Percentiles rank a stretch among this genome's conserved stretches.
Conservation (phyloP, 1,284 basidiomycete species). For the Leccinum discolor region DNA sequence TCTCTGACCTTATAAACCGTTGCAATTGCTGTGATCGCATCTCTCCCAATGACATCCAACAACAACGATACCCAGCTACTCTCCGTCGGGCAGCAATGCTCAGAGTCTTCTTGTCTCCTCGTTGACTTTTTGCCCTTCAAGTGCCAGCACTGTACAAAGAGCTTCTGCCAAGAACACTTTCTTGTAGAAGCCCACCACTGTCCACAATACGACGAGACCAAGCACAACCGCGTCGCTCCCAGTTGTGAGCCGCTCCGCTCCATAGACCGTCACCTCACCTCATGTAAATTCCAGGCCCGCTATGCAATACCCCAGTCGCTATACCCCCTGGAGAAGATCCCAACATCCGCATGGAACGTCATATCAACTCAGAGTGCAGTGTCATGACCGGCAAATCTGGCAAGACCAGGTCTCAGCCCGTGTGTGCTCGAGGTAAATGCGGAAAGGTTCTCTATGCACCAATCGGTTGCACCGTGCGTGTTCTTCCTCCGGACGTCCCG, state of each 20-base stretch:
- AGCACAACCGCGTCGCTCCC: constrained; percentile 72
- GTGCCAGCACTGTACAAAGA: constrained; percentile 68
- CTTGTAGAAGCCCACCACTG: constrained; percentile 58
- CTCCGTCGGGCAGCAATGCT: constrained; percentile 70
- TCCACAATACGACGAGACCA: constrained; percentile 66
- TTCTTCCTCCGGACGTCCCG: neutral
- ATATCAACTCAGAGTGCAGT: constrained; percentile 64
- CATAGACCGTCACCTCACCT: no score
- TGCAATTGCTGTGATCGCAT: neutral
- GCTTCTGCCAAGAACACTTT: constrained; percentile 80
- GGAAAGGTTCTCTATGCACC: constrained; percentile 72
- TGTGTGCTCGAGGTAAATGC: constrained; percentile 63
- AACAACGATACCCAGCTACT: constrained; percentile 53
- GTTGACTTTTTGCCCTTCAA: constrained; percentile 84
- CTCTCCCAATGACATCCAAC: constrained; percentile 11
- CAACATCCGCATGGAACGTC: constrained; percentile 73
- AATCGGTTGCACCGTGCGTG: constrained; percentile 69
- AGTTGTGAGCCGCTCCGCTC: constrained; percentile 59
- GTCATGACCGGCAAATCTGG: constrained; percentile 53
- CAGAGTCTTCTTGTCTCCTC: constrained; percentile 58
- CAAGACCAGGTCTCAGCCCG: constrained; percentile 53
- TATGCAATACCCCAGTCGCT: constrained; percentile 58
- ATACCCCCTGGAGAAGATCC: constrained; percentile 75
- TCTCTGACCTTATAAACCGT: constrained; percentile 21
- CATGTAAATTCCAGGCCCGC: no score